phyloP scores from a whole-genome alignment of 169 alveolate species.

The Plasmodium relictum region DNA sequence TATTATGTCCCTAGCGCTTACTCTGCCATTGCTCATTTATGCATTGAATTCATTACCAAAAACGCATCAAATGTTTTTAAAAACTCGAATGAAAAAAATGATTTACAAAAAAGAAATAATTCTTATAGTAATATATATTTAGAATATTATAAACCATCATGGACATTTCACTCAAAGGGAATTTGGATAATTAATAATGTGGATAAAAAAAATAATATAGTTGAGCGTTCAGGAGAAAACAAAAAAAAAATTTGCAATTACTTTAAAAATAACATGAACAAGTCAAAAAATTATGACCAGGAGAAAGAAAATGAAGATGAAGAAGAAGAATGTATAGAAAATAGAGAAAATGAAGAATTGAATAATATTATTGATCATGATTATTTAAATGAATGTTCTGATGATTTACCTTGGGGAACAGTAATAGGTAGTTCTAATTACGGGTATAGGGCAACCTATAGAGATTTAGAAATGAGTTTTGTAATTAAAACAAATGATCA shows the following conservation, averaged over 20 bases:
- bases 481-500: constrained; percentile 84
- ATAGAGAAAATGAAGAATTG: constrained; percentile 73
- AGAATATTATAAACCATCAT: constrained; percentile 68
- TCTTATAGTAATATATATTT: constrained; percentile 30
- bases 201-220: neutral
- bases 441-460: constrained; percentile 81
- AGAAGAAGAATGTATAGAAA: constrained; percentile 9
- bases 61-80: constrained; percentile 33
- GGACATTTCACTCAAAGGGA: constrained; percentile 76
- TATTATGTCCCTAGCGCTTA: constrained; percentile 66
- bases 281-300: neutral
- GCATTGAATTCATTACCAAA: constrained; percentile 65
- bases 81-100: constrained; percentile 15
- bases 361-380: constrained; percentile 59
- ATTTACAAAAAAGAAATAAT: constrained; percentile 13
- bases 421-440: constrained; percentile 87
- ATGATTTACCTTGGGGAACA: constrained; percentile 81
- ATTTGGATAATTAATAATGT: constrained; percentile 54
- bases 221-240: neutral
- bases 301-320: neutral
- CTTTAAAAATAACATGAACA: neutral
- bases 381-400: constrained; percentile 11
- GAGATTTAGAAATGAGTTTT: constrained; percentile 84
- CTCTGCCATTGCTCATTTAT: constrained; percentile 39
- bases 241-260: neutral